Conservation (phyloP, 2,329 filamentous ascomycete genomes). For the Sphaerostilbella broomeana region DNA sequence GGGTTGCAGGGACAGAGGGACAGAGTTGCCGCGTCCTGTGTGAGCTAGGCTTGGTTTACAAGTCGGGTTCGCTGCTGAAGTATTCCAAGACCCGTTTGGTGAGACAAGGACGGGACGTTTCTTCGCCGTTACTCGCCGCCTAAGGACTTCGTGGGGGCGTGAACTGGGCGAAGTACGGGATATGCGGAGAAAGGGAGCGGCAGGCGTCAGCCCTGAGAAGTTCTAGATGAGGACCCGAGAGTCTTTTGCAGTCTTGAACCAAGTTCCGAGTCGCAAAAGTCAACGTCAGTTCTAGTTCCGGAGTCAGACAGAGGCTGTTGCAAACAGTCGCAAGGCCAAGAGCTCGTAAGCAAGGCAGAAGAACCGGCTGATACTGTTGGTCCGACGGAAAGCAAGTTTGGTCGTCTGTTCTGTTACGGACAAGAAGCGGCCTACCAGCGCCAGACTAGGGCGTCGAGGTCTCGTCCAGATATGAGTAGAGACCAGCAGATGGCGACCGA, state of each 20-base stretch:
- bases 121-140: constrained; percentile 14
- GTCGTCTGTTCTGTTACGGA: constrained; percentile 13
- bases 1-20: constrained; percentile 5
- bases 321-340: constrained; percentile 5
- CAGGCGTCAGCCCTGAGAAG: constrained; percentile 10
- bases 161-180: constrained; percentile 3
- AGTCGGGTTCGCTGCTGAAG: constrained; percentile 10
- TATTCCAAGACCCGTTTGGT: constrained; percentile 13
- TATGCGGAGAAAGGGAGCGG: constrained; percentile 12
- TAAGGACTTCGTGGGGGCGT: constrained; percentile 13
- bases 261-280: constrained; percentile 6
- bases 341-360: constrained; percentile 7
- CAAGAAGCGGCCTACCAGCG: constrained; percentile 8
- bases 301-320: no score
- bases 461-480: constrained; percentile 10
- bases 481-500: constrained; percentile 6
- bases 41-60: constrained; percentile 13
- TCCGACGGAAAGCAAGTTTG: constrained; percentile 11
- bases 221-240: constrained; percentile 5
- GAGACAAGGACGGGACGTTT: constrained; percentile 14
- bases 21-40: constrained; percentile 5
- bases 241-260: constrained; percentile 8
- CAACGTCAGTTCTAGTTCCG: no score
- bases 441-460: constrained; percentile 13
- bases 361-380: constrained; percentile 13